A percentile compares a stretch with the other conserved stretches of the same genome.
Conservation (phyloP, 140 eudicot species). For the Bidens hawaiensis region DNA sequence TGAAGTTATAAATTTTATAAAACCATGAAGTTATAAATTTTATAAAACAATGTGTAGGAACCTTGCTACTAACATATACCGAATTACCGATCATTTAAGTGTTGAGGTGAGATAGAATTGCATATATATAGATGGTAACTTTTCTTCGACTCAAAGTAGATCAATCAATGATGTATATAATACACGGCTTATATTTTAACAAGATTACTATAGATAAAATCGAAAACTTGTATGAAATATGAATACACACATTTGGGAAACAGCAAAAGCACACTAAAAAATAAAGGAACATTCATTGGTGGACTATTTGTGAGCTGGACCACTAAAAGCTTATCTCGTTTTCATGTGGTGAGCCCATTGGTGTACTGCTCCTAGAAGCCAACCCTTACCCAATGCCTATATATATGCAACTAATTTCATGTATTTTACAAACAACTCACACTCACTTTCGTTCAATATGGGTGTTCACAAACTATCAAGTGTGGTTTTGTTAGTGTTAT, state of each 20-base stretch:
- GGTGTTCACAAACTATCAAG: constrained; percentile 26
- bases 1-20: neutral
- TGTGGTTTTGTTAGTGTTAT: too few species aligned
- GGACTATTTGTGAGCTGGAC: constrained; percentile 30
- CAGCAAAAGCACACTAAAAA: constrained; percentile 56
- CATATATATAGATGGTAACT: too few species aligned
- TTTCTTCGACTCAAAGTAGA: neutral
- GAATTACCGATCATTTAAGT: too few species aligned
- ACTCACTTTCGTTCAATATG: constrained; percentile 31
- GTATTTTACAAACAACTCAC: constrained; percentile 18
- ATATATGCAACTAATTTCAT: constrained; percentile 29
- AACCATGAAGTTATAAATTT: too few species aligned
- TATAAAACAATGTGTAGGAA: neutral
- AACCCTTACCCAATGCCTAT: constrained; percentile 31
- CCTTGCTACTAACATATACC: neutral
- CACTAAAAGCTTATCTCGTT: constrained; percentile 32
- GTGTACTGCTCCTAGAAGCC: constrained; percentile 1
- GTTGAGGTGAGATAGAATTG: too few species aligned
- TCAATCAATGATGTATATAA: neutral
- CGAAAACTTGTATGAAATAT: neutral
- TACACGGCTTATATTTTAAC: neutral
- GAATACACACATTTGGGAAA: constrained; percentile 32
- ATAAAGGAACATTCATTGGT: constrained; percentile 2
- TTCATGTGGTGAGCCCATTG: constrained; percentile 44
- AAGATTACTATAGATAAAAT: neutral